Evolutionary conservation across 208 protist genomes (phyloP), one percentile per base, ranked within the genome.

Genomic region (Leishmania martiniquensis): DNA sequence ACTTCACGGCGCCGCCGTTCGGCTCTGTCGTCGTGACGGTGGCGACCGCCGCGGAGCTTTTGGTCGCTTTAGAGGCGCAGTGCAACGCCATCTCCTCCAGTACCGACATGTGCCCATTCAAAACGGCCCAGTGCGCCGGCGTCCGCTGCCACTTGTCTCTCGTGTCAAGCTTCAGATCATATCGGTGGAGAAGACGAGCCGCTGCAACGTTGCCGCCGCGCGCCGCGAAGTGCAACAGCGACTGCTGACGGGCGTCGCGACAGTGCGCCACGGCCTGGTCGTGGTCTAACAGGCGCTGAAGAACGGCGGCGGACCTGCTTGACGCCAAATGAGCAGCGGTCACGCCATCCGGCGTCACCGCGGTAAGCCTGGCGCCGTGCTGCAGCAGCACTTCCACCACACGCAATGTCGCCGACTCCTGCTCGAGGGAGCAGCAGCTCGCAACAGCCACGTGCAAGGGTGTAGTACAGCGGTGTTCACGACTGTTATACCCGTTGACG

Each of bases 71-170:
- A 54, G 55, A 57, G 17, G 29, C 32, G 32, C 37, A 77, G 49
- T 77, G 54, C 22, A 75, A 47, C 9, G 51, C 39, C 83, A 93
- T 86, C 42, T 59, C 78, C 55, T 76, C 68, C 60, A 93, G 78
- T 25, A 86, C 82, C 7, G 10, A 60, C 37, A 62, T 25, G 62
- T 93, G 85, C 0, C 76, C 76, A 67, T 93, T 89, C 22, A 93
- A 72, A 29, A 83, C 81, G 0, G 89, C 89, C 89, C 89, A 93
- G 78, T 93, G 89, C 59, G 73, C 87, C 15, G 89, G 67, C 15
- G 85, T 90, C 45, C 89, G 89, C 82, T 93, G 89, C 89, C 89
- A 93, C 80, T 89, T 90, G 55, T 93, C 89, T 10, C 89, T 78
- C 17, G 82, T 77, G 39, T 80, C 62, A 1, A 89, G 45, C 60